A percentile compares a stretch with the other conserved stretches of the same genome.
These are phyloP conservation scores for Daldinia childiae DNA, from an alignment of 495 filamentous ascomycete genomes.

Conservation along the genomic window DNA sequence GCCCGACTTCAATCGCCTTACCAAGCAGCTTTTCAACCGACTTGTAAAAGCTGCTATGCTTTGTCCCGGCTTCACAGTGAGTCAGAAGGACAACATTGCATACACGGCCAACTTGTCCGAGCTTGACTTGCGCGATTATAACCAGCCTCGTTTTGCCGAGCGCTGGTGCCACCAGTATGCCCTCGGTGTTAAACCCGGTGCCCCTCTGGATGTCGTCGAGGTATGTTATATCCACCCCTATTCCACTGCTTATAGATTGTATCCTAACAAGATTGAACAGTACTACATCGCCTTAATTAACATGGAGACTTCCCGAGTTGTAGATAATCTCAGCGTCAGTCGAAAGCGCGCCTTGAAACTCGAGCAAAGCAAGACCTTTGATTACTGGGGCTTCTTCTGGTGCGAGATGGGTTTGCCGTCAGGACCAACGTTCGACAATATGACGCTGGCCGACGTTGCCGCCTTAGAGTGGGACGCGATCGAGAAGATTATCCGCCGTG, in stretches of 20 bases:
- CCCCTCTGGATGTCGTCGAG: constrained; percentile 56
- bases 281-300: constrained; percentile 64
- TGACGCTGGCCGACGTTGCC: constrained; percentile 50
- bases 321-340: constrained; percentile 32
- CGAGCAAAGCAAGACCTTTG: constrained; percentile 40
- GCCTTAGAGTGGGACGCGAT: constrained; percentile 53
- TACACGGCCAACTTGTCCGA: constrained; percentile 36
- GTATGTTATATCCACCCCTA: constrained; percentile 49
- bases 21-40: constrained; percentile 63
- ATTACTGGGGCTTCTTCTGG: constrained; percentile 59
- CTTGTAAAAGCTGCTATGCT: constrained; percentile 65
- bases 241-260: background rate
- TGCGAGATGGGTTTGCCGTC: constrained; percentile 48
- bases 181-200: constrained; percentile 52
- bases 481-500: constrained; percentile 50
- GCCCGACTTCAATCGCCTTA: constrained; percentile 51
- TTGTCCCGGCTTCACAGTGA: constrained; percentile 71
- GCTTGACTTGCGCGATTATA: constrained; percentile 37
- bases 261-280: constrained; percentile 46
- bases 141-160: constrained; percentile 50
- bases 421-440: constrained; percentile 42
- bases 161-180: constrained; percentile 55
- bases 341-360: constrained; percentile 49
- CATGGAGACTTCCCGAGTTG: constrained; percentile 51
- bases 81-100: constrained; percentile 65